Evolutionary conservation across 164 flowering plant species (phyloP).

Genomic region (Tetrastigma voinierianum): DNA sequence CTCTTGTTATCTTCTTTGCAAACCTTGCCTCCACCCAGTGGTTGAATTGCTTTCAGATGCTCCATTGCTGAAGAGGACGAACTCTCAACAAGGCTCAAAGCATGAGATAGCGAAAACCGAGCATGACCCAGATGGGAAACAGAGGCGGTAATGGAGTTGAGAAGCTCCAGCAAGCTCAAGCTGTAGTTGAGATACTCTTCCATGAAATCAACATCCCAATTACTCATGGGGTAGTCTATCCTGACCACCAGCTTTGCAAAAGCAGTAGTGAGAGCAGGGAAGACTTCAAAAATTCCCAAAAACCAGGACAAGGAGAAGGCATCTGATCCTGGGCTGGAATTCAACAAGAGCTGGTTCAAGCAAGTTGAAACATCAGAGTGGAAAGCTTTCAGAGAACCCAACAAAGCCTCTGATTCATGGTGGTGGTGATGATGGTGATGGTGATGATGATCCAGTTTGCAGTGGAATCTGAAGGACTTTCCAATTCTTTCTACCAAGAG

Average conservation of each 20-base stretch:
- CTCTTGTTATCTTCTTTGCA: constrained; percentile 1
- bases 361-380: constrained; percentile 27
- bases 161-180: constrained; percentile 33
- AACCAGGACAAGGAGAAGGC: constrained; percentile 30
- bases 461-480: constrained; percentile 16
- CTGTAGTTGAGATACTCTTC: constrained; percentile 46
- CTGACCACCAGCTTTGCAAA: constrained; percentile 45
- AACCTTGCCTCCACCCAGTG: constrained; percentile 10
- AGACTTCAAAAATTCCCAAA: constrained; percentile 26
- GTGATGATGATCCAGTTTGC: constrained; percentile 35
- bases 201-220: constrained; percentile 34
- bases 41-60: constrained; percentile 23
- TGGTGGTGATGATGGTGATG: constrained; percentile 16
- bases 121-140: constrained; percentile 47
- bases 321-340: constrained; percentile 18
- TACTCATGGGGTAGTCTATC: constrained; percentile 40
- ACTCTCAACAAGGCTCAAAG: constrained; percentile 25
- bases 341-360: constrained; percentile 19
- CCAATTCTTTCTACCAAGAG: constrained; percentile 26
- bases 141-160: constrained; percentile 37
- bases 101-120: constrained; percentile 33
- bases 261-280: constrained; percentile 32
- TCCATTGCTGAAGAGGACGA: constrained; percentile 21
- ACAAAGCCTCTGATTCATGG: constrained; percentile 13
- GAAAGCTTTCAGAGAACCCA: constrained; percentile 35